phyloP scores from a whole-genome alignment of 768 basidiomycete genomes.

The Pleurotus platypus region DNA sequence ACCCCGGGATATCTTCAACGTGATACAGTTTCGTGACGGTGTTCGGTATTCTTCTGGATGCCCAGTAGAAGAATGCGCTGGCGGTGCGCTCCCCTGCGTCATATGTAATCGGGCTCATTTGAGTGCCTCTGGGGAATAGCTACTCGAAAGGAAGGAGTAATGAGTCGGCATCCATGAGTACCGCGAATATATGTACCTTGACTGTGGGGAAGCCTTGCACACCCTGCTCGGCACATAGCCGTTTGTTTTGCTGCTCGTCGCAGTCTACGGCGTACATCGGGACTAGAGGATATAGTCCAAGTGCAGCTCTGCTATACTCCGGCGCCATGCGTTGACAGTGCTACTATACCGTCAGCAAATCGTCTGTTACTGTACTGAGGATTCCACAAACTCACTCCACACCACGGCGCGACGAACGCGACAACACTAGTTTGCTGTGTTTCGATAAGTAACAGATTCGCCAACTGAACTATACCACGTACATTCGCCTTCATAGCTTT shows the following conservation, averaged over 20 bases:
- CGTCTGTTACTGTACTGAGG: background rate
- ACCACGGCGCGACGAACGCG: constrained; percentile 96
- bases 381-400: constrained; percentile 54
- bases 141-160: constrained; percentile 20
- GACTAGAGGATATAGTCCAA: constrained; percentile 74
- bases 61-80: constrained; percentile 72
- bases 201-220: constrained; percentile 93
- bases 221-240: constrained; percentile 77
- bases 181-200: constrained; percentile 45
- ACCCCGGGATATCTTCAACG: constrained; percentile 54
- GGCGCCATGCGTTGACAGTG: constrained; percentile 87
- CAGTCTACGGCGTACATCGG: constrained; percentile 95
- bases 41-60: constrained; percentile 69
- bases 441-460: background rate
- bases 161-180: too few relatives aligned
- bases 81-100: constrained; percentile 69
- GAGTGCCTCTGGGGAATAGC: constrained; percentile 77
- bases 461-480: constrained; percentile 20
- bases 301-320: constrained; percentile 80
- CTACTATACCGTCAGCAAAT: constrained; percentile 27
- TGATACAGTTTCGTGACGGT: constrained; percentile 58
- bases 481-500: constrained; percentile 76
- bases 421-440: constrained; percentile 70
- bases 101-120: constrained; percentile 60
- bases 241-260: constrained; percentile 77